phyloP scores from a whole-genome alignment of 108 stramenopile genomes.

The Fragilariopsis cylindrus region DNA sequence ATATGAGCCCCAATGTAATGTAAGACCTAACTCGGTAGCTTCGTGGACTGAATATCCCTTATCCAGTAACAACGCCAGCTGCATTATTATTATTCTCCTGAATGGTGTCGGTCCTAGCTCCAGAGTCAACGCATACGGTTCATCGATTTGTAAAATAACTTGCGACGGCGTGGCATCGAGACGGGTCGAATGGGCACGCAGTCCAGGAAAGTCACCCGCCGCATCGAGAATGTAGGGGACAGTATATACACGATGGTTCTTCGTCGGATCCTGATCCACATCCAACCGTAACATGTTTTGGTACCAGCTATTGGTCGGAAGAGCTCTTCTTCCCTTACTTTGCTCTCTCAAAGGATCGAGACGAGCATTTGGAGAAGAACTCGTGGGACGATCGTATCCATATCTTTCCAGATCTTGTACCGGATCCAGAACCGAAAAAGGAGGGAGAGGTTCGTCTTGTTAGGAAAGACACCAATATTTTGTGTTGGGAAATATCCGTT shows the following conservation, averaged over 20 bases:
- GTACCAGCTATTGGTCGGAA: conserved; percentile 81
- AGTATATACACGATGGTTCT: conserved; percentile 56
- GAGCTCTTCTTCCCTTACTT: not conserved
- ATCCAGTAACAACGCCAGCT: not conserved
- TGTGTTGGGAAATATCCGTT: not conserved
- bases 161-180: conserved; percentile 39
- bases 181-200: conserved; percentile 54
- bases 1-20: conserved; percentile 50
- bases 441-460: not conserved
- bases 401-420: conserved; percentile 21
- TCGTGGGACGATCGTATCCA: not conserved
- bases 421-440: conserved; percentile 30
- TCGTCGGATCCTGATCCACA: conserved; percentile 38
- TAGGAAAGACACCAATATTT: not conserved
- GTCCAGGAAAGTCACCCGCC: conserved; percentile 58
- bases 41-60: conserved; percentile 29
- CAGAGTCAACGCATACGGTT: conserved; percentile 65
- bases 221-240: conserved; percentile 75
- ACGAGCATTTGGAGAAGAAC: conserved; percentile 24
- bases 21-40: conserved; percentile 50
- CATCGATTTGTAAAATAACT: conserved; percentile 52
- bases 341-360: conserved; percentile 7
- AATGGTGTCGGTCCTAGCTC: conserved; percentile 31
- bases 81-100: not conserved
- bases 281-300: conserved; percentile 60